Base-by-base conservation (phyloP, 345 rosid genomes). In the Citropsis articulata region DNA sequence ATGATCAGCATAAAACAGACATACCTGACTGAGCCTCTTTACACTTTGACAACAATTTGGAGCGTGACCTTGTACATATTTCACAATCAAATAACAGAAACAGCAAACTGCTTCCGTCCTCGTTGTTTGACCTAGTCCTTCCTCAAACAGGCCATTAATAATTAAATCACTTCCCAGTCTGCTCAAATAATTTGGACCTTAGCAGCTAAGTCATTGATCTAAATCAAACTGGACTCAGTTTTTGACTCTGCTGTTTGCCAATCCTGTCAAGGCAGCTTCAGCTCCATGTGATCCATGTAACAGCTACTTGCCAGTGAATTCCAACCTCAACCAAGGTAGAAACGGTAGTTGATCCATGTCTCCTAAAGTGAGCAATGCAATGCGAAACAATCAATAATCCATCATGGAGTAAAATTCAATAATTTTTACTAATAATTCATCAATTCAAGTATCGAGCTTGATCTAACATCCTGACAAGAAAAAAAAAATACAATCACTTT, bases 401-500 rank as follows among this genome's bases (percentile, higher is more conserved):
- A 48, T 70, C 14, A 4, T 9, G 19, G 53, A 57, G 63, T 42
- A n/a, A n/a, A n/a, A n/a, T 56, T 38, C 64, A 77, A 36, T 27
- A 69, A 79, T 57, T 84, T 87, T 30, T 18, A 42, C 21, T 69
- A 90, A 76, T 80, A 90, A 50, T 68, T 75, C 77, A 76, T 88
- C 77, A 57, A 89, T n/a, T n/a, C n/a, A n/a, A n/a, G n/a, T n/a
- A n/a, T n/a, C n/a, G n/a, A n/a, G n/a, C n/a, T n/a, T n/a, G n/a
- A n/a, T n/a, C n/a, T n/a, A n/a, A n/a, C n/a, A n/a, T n/a, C n/a
- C n/a, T n/a, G n/a, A n/a, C n/a, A n/a, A n/a, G n/a, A n/a, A n/a
- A n/a, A n/a, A n/a, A n/a, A n/a, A n/a, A n/a, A n/a, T n/a, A n/a
- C n/a, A n/a, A n/a, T n/a, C n/a, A n/a, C n/a, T n/a, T n/a, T n/a